Percentiles rank a stretch among this genome's conserved stretches.
Evolutionary conservation across 2,329 filamentous ascomycete species (phyloP).

Genomic region (Cytospora schulzeri): DNA sequence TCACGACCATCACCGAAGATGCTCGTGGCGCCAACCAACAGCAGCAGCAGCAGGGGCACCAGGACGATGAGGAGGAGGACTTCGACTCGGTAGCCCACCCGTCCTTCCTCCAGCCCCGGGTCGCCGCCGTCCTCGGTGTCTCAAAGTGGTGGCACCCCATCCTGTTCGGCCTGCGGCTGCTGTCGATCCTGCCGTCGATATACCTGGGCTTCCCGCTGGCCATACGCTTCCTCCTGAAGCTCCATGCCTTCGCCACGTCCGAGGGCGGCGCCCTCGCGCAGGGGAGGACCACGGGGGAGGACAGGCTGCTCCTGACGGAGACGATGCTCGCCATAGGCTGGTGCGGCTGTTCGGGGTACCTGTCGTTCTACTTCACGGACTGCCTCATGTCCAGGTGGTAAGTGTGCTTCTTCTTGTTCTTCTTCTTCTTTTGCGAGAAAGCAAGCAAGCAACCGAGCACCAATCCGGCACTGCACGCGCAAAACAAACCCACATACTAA

Average conservation of each 20-base stretch:
- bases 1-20: conserved; percentile 10
- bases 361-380: conserved; percentile 82
- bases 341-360: conserved; percentile 76
- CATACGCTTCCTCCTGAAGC: conserved; percentile 67
- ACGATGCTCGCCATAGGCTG: conserved; percentile 73
- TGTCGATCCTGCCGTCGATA: conserved; percentile 69
- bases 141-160: conserved; percentile 72
- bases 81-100: conserved; percentile 32
- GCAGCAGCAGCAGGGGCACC: neutral
- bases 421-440: no score
- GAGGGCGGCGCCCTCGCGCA: conserved; percentile 35
- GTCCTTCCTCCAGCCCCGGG: conserved; percentile 69
- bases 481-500: conserved; percentile 25
- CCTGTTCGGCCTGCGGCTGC: conserved; percentile 70
- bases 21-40: no score
- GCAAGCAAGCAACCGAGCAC: neutral
- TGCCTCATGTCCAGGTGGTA: conserved; percentile 83
- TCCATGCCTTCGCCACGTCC: conserved; percentile 49
- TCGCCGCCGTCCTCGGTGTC: conserved; percentile 77
- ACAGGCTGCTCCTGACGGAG: conserved; percentile 63
- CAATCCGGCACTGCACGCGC: neutral
- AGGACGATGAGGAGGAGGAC: neutral
- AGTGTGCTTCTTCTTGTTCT: no score
- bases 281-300: conserved; percentile 44
- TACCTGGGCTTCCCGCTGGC: conserved; percentile 73